Conservation (phyloP, 345 rosid genomes). For the Salix dunnii region DNA sequence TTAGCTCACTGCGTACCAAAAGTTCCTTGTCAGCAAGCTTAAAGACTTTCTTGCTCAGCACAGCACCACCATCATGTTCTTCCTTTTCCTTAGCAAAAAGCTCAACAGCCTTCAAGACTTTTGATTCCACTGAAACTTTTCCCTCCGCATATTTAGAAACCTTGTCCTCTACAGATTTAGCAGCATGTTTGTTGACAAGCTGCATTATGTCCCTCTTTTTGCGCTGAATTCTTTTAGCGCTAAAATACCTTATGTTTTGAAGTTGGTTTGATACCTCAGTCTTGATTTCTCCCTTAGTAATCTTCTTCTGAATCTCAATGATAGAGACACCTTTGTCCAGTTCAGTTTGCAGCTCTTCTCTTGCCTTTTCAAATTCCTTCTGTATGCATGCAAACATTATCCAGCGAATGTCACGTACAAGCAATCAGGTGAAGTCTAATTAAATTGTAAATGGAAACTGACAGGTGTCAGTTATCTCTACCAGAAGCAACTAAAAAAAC, state of each 20-base stretch:
- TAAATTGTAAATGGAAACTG: slow-evolving; percentile 4
- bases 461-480: not conserved
- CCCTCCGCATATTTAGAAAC: slow-evolving; percentile 33
- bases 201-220: slow-evolving; percentile 63
- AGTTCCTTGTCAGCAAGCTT: slow-evolving; percentile 65
- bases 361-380: slow-evolving; percentile 73
- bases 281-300: slow-evolving; percentile 49
- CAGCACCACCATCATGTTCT: slow-evolving; percentile 44
- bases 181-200: slow-evolving; percentile 49
- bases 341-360: slow-evolving; percentile 58
- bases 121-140: slow-evolving; percentile 40
- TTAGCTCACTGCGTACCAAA: slow-evolving; percentile 48
- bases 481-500: not conserved
- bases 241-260: slow-evolving; percentile 36
- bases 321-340: slow-evolving; percentile 51
- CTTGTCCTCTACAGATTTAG: slow-evolving; percentile 35
- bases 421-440: slow-evolving; percentile 2
- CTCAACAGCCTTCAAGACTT: slow-evolving; percentile 57
- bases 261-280: slow-evolving; percentile 39
- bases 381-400: slow-evolving; percentile 20
- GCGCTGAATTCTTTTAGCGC: slow-evolving; percentile 65
- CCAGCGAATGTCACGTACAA: slow-evolving; percentile 5
- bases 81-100: slow-evolving; percentile 56
- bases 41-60: slow-evolving; percentile 60
- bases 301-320: slow-evolving; percentile 53